Percentiles rank a stretch among this genome's conserved stretches.
These are phyloP conservation scores for Coniochaeta sp. DNA, from an alignment of 2,329 filamentous ascomycete genomes.

Conservation along the genomic window DNA sequence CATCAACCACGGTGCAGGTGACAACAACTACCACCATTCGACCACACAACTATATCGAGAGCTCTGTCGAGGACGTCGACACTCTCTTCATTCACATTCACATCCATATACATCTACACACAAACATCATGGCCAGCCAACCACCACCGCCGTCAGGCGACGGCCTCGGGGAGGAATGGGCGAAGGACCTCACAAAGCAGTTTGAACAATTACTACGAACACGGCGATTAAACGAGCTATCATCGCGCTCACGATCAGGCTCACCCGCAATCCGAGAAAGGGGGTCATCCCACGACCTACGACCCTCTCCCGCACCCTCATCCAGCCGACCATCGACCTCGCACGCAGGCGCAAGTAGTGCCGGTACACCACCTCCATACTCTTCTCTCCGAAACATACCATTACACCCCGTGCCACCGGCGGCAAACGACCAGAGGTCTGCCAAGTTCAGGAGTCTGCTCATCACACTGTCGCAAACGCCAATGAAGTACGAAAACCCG, in stretches of 20 bases:
- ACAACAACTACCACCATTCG: constrained; percentile 6
- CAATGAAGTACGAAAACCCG: constrained; percentile 93
- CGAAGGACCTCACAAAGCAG: constrained; percentile 69
- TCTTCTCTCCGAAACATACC: constrained; percentile 43
- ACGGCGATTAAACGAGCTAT: constrained; percentile 78
- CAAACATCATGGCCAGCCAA: constrained; percentile 20
- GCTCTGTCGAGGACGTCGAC: constrained; percentile 10
- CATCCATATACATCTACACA: constrained; percentile 4
- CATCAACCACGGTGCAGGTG: not conserved
- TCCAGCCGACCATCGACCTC: constrained; percentile 40
- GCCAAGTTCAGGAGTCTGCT: constrained; percentile 77
- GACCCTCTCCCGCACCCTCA: constrained; percentile 29
- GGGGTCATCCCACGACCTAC: constrained; percentile 41
- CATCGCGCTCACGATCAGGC: constrained; percentile 42
- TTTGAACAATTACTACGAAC: constrained; percentile 85
- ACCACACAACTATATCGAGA: constrained; percentile 6
- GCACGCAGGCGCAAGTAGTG: constrained; percentile 26
- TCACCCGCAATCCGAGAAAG: constrained; percentile 28
- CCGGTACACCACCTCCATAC: constrained; percentile 36
- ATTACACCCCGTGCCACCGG: constrained; percentile 65
- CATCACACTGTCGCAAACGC: constrained; percentile 78
- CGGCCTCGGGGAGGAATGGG: constrained; percentile 63
- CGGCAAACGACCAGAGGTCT: constrained; percentile 54
- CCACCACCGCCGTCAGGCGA: not conserved
- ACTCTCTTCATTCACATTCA: too few relatives aligned